A percentile compares a stretch with the other conserved stretches of the same genome.
Conservation (phyloP, 306 rosid genomes). For the Fagus crenata region DNA sequence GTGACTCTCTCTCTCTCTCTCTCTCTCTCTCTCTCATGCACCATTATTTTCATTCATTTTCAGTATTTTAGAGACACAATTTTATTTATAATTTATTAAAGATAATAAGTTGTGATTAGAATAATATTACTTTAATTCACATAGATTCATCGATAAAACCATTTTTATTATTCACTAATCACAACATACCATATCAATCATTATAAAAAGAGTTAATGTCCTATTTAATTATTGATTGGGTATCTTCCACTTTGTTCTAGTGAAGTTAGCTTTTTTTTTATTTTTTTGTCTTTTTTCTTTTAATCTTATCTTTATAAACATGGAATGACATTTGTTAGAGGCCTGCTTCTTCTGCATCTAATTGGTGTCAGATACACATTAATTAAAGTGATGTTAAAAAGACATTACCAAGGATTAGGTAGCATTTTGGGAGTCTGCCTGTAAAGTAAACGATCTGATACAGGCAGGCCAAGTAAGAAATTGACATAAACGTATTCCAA, state of each 20-base stretch:
- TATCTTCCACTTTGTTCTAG: conserved; percentile 29
- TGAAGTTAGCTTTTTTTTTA: background rate
- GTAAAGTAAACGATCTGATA: conserved; percentile 18
- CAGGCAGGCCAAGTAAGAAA: conserved; percentile 15
- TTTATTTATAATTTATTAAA: too few relatives aligned
- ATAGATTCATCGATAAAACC: too few relatives aligned
- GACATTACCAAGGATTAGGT: conserved; percentile 7
- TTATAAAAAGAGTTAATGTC: too few relatives aligned
- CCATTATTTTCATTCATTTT: background rate
- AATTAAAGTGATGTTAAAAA: conserved; percentile 26
- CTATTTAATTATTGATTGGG: background rate
- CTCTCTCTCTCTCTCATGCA: background rate
- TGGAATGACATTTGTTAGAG: conserved; percentile 38
- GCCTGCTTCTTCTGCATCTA: conserved; percentile 32
- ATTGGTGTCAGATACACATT: conserved; percentile 40
- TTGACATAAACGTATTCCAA: conserved; percentile 8
- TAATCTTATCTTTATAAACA: conserved; percentile 11
- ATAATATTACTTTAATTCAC: too few relatives aligned
- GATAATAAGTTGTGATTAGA: too few relatives aligned
- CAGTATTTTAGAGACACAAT: too few relatives aligned
- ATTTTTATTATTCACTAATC: background rate
- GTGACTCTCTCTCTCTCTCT: conserved; percentile 33
- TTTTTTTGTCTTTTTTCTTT: background rate
- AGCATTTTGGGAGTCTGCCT: conserved; percentile 13
- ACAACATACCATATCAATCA: too few relatives aligned